Evolutionary conservation across 1,284 basidiomycete genomes (phyloP).

Genomic region (Omphalotus olearius): DNA sequence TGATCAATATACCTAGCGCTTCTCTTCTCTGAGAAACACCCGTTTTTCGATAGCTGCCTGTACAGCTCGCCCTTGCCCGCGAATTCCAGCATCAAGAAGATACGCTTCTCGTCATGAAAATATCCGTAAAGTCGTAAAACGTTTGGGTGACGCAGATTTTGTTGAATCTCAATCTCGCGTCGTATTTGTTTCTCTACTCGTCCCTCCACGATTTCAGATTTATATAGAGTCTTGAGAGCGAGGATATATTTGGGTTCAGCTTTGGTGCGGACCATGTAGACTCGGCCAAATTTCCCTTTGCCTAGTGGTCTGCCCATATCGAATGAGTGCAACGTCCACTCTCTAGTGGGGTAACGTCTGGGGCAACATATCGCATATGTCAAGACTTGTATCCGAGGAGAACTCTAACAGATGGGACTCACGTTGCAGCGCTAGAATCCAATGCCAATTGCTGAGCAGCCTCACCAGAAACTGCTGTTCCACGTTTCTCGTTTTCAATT

Average conservation of each 20-base stretch:
- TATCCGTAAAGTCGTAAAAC: constrained; percentile 78
- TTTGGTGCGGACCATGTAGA: constrained; percentile 98
- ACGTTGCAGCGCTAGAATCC: constrained; percentile 66
- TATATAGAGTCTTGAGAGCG: constrained; percentile 96
- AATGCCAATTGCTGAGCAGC: constrained; percentile 74
- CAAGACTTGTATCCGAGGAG: not conserved
- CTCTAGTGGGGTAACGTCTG: constrained; percentile 67
- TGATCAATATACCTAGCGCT: constrained; percentile 83
- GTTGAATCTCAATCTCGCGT: constrained; percentile 98
- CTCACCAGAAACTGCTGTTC: constrained; percentile 55
- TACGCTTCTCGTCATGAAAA: constrained; percentile 64
- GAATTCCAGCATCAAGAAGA: constrained; percentile 67
- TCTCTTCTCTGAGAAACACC: constrained; percentile 13
- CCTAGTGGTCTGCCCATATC: constrained; percentile 95
- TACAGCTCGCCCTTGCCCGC: constrained; percentile 73
- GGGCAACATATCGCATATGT: not conserved
- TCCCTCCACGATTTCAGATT: constrained; percentile 39
- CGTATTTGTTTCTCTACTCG: constrained; percentile 92
- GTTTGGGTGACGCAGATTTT: constrained; percentile 92
- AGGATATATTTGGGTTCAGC: constrained; percentile 86
- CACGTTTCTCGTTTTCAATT: constrained; percentile 54
- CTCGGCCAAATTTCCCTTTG: constrained; percentile 98
- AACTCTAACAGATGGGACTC: constrained; percentile 22
- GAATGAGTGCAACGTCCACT: constrained; percentile 85
- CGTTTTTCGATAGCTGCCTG: constrained; percentile 86